Conservation (phyloP, 1,284 basidiomycete genomes). For the Pseudozyma sp. region DNA sequence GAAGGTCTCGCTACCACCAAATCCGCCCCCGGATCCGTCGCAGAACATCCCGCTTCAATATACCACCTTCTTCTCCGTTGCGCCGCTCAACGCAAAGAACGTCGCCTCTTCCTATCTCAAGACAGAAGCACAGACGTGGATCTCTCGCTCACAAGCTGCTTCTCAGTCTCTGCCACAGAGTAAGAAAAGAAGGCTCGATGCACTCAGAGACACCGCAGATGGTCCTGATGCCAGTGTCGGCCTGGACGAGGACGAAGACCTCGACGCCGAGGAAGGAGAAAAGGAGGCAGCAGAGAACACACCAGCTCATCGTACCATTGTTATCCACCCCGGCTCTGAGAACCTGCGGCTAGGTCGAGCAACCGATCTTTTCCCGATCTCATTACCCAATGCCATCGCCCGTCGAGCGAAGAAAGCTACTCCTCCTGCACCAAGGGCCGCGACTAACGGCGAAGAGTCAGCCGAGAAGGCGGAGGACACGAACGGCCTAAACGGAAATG, state of each 20-base stretch:
- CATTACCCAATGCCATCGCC: slow-evolving; percentile 83
- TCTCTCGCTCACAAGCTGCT: slow-evolving; percentile 43
- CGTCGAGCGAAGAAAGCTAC: slow-evolving; percentile 49
- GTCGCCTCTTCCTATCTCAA: slow-evolving; percentile 65
- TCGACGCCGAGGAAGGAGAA: slow-evolving; percentile 40
- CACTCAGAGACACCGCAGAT: slow-evolving; percentile 17
- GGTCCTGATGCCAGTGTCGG: slow-evolving; percentile 30
- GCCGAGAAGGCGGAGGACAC: not conserved
- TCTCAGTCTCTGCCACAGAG: slow-evolving; percentile 16
- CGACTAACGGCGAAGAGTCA: not conserved
- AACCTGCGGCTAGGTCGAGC: slow-evolving; percentile 88
- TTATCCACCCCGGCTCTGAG: slow-evolving; percentile 93
- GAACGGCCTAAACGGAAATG: not conserved
- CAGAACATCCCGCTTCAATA: slow-evolving; percentile 60
- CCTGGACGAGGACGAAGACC: slow-evolving; percentile 39
- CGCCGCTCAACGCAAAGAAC: slow-evolving; percentile 66
- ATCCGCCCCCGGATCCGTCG: slow-evolving; percentile 53
- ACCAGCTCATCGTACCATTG: slow-evolving; percentile 72
- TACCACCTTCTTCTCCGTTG: slow-evolving; percentile 62
- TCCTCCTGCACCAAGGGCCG: not conserved
- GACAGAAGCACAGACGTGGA: slow-evolving; percentile 66
- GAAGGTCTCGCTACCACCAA: slow-evolving; percentile 57
- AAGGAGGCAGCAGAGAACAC: slow-evolving; percentile 42
- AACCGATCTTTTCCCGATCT: slow-evolving; percentile 82
- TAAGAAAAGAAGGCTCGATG: slow-evolving; percentile 44